Conservation (phyloP, 768 basidiomycete species). For the Punctularia strigosozonata region DNA sequence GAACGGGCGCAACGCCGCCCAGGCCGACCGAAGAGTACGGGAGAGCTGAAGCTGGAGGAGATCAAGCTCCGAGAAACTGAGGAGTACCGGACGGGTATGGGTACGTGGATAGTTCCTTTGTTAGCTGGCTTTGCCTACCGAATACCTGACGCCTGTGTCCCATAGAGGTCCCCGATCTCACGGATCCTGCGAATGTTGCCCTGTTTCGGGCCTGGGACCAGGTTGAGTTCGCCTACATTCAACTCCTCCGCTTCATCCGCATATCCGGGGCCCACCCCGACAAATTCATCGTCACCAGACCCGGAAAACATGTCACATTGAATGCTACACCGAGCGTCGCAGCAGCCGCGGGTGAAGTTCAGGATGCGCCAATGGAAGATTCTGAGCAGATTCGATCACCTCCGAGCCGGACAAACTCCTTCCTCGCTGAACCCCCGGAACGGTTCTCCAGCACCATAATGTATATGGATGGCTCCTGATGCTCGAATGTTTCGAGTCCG, state of each 20-base stretch:
- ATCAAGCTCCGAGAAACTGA: slow-evolving; percentile 57
- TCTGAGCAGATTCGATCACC: slow-evolving; percentile 12
- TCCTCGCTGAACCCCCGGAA: slow-evolving; percentile 18
- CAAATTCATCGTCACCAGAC: slow-evolving; percentile 37
- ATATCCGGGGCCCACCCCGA: slow-evolving; percentile 49
- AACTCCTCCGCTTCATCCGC: slow-evolving; percentile 65
- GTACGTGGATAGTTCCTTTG: slow-evolving; percentile 27
- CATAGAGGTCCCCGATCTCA: slow-evolving; percentile 71
- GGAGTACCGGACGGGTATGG: slow-evolving; percentile 70
- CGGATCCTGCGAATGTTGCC: slow-evolving; percentile 54
- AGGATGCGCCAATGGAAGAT: slow-evolving; percentile 17
- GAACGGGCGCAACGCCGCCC: slow-evolving; percentile 54
- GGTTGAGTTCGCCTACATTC: slow-evolving; percentile 56
- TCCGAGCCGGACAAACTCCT: too few relatives aligned
- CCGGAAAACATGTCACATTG: slow-evolving; percentile 43
- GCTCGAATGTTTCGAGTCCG: too few relatives aligned
- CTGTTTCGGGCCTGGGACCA: slow-evolving; percentile 75
- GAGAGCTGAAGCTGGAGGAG: slow-evolving; percentile 59
- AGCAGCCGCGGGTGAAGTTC: slow-evolving; percentile 2
- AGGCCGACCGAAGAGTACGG: slow-evolving; percentile 64
- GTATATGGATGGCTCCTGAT: slow-evolving; percentile 23
- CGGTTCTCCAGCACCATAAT: slow-evolving; percentile 26
- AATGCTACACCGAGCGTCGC: neutral
- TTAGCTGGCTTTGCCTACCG: slow-evolving; percentile 2
- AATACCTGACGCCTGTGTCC: neutral